phyloP scores from a whole-genome alignment of 371 early-diverging fungal genomes.

The Mortierella sp. region DNA sequence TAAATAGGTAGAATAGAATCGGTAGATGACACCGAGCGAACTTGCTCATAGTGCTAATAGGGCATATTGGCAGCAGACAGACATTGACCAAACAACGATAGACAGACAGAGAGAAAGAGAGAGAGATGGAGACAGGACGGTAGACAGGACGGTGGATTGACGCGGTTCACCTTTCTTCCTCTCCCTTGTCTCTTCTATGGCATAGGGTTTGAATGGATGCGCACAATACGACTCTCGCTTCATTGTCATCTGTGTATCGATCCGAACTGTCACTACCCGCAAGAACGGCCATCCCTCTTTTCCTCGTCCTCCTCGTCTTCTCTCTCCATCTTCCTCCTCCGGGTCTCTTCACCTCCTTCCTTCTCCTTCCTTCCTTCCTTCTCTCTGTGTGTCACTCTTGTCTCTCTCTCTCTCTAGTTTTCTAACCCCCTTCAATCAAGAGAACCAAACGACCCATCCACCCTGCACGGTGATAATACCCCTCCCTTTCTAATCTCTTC shows the following conservation, averaged over 20 bases:
- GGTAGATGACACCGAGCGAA: no score
- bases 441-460: not conserved
- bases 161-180: not conserved
- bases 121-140: not conserved
- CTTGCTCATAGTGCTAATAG: no score
- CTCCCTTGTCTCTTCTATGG: not conserved
- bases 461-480: not conserved
- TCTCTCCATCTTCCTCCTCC: not conserved
- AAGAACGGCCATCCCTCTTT: not conserved
- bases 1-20: no score
- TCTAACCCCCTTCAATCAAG: conserved; percentile 1
- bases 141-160: not conserved
- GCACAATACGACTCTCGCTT: no score
- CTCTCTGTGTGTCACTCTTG: not conserved
- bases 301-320: not conserved
- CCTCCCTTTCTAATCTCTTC: not conserved
- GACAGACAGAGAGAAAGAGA: not conserved
- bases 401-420: not conserved
- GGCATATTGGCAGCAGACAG: not conserved
- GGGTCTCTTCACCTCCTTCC: not conserved
- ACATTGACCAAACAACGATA: not conserved
- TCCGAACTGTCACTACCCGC: not conserved
- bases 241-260: not conserved
- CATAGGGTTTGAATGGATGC: not conserved
- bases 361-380: not conserved